Evolutionary conservation across 2,329 filamentous ascomycete genomes (phyloP).

Genomic region (Xylaria multiplex): DNA sequence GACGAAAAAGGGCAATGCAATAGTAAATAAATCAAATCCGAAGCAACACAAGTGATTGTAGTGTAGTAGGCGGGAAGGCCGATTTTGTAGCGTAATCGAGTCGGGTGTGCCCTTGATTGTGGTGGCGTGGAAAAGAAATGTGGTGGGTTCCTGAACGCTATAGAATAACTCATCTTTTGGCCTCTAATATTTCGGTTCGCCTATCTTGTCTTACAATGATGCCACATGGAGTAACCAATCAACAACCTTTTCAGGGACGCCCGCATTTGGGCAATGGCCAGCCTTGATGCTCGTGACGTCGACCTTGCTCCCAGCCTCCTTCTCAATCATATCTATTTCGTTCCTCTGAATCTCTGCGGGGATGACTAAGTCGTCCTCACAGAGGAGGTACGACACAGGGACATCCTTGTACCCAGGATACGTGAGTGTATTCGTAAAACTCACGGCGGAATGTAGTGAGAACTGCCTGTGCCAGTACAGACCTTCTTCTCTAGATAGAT

Average conservation of each 20-base stretch:
- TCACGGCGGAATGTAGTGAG: slow-evolving; percentile 48
- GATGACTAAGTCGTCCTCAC: slow-evolving; percentile 51
- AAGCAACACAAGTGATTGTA: no score
- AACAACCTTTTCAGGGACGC: slow-evolving; percentile 43
- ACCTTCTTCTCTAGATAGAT: slow-evolving; percentile 44
- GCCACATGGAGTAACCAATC: slow-evolving; percentile 38
- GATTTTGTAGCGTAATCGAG: no score
- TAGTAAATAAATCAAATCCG: no score
- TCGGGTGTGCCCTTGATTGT: no score
- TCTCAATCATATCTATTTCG: slow-evolving; percentile 48
- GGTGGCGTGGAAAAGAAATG: no score
- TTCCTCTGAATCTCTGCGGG: slow-evolving; percentile 48
- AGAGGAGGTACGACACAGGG: slow-evolving; percentile 53
- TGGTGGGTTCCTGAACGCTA: no score
- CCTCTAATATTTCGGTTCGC: no score
- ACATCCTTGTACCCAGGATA: slow-evolving; percentile 55
- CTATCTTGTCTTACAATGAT: not conserved
- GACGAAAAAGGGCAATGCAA: no score
- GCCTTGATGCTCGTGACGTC: slow-evolving; percentile 51
- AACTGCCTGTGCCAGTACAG: slow-evolving; percentile 18
- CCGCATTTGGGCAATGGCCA: slow-evolving; percentile 50
- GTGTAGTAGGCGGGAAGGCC: no score
- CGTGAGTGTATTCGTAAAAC: slow-evolving; percentile 50
- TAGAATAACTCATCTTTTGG: no score
- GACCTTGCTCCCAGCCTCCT: slow-evolving; percentile 47